Conservation (phyloP, 1,284 basidiomycete genomes). For the Lignosus rhinocerotis region DNA sequence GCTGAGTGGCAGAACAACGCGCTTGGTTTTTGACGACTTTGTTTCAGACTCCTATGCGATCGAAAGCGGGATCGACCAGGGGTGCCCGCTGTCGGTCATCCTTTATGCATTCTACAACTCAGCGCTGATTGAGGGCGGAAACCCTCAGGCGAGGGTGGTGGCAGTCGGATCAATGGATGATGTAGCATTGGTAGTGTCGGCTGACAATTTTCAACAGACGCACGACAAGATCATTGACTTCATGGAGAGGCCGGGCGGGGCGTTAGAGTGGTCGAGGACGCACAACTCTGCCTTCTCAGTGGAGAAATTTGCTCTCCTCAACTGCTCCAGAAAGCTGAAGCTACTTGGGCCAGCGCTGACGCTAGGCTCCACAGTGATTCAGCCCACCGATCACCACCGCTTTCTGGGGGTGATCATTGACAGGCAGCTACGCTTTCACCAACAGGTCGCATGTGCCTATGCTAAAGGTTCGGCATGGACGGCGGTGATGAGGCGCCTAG, state of each 20-base stretch:
- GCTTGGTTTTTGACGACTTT: conserved; percentile 35
- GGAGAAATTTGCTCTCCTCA: not conserved
- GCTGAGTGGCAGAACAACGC: conserved; percentile 27
- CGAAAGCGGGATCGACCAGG: conserved; percentile 21
- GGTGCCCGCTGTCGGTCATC: conserved; percentile 30
- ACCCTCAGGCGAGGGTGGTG: conserved; percentile 14
- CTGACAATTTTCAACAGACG: conserved; percentile 16
- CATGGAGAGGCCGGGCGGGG: not conserved
- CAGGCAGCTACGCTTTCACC: conserved; percentile 33
- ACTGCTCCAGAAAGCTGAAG: not conserved
- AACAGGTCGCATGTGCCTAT: conserved; percentile 32
- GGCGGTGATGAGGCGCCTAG: conserved; percentile 16
- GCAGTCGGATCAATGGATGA: conserved; percentile 35
- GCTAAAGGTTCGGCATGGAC: conserved; percentile 33
- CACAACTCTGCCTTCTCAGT: not conserved
- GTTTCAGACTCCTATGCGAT: conserved; percentile 27
- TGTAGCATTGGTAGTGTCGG: conserved; percentile 16
- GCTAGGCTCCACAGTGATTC: not conserved
- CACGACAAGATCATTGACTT: conserved; percentile 13
- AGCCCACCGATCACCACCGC: conserved; percentile 17
- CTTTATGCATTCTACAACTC: conserved; percentile 37
- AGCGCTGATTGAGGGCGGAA: conserved; percentile 24
- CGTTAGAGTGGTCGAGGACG: not conserved
- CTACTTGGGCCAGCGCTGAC: not conserved
- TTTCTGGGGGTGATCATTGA: conserved; percentile 40